phyloP scores from a whole-genome alignment of 75 land plant species.

The Pinus taeda region DNA sequence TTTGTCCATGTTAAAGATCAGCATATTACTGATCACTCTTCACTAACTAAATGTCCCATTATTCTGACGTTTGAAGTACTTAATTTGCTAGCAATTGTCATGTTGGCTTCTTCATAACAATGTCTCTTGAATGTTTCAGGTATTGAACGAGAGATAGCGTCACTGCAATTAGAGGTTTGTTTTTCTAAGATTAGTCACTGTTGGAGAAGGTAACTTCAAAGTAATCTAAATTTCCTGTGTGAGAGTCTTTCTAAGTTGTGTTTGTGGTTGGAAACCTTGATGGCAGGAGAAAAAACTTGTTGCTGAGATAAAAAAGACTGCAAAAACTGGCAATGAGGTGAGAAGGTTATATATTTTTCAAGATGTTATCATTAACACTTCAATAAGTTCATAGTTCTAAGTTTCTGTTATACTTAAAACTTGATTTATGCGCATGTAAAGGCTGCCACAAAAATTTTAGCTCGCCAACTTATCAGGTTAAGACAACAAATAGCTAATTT shows the following conservation, averaged over 20 bases:
- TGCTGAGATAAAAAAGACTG: slow-evolving; percentile 97
- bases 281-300: slow-evolving; percentile 93
- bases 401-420: not conserved
- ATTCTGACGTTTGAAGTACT: not conserved
- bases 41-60: not conserved
- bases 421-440: not conserved
- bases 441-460: slow-evolving; percentile 92
- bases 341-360: slow-evolving; percentile 14
- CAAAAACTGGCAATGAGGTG: slow-evolving; percentile 97
- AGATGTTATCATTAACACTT: not conserved
- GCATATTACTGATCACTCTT: not conserved
- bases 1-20: not conserved
- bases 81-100: not conserved
- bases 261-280: not conserved
- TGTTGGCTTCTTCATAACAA: not conserved
- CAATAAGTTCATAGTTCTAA: slow-evolving; percentile 3
- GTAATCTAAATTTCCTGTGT: not conserved
- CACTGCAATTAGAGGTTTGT: slow-evolving; percentile 85
- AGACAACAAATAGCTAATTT: slow-evolving; percentile 93
- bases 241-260: not conserved
- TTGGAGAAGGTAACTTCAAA: not conserved
- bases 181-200: not conserved
- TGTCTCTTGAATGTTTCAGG: slow-evolving; percentile 34
- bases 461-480: slow-evolving; percentile 84
- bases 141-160: slow-evolving; percentile 87